Percentiles rank a stretch among this genome's conserved stretches.
Conservation (phyloP, 2,329 filamentous ascomycete genomes). For the Neofusicoccum laricinum region DNA sequence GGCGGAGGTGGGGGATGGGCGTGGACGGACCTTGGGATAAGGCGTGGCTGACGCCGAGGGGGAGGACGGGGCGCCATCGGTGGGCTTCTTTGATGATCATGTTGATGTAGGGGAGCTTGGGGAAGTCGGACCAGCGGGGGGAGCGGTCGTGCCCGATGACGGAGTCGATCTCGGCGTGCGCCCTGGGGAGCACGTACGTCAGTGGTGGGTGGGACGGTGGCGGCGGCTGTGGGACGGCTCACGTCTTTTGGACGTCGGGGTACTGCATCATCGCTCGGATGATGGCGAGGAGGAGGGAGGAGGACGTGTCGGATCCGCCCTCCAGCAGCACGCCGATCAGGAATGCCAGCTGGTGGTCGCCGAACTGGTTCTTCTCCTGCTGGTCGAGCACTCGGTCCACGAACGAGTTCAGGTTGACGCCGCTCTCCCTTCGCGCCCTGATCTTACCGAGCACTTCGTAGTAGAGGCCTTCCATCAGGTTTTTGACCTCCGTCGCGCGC, state of each 20-base stretch:
- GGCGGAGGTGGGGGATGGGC: neutral
- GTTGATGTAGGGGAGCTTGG: constrained; percentile 30
- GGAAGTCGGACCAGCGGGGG: constrained; percentile 28
- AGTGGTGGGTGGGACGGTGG: neutral
- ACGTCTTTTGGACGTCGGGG: constrained; percentile 27
- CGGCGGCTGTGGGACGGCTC: neutral
- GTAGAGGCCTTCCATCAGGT: constrained; percentile 22
- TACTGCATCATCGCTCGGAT: constrained; percentile 30
- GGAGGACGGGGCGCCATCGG: constrained; percentile 33
- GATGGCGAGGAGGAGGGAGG: constrained; percentile 34
- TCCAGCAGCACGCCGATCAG: constrained; percentile 34
- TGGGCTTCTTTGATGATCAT: constrained; percentile 33
- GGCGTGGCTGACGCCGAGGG: constrained; percentile 38
- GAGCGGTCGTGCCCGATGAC: constrained; percentile 26
- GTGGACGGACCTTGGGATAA: constrained; percentile 26
- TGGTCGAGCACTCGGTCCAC: constrained; percentile 26
- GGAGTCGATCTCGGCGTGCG: constrained; percentile 31
- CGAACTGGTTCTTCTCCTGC: constrained; percentile 1
- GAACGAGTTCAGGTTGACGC: constrained; percentile 23
- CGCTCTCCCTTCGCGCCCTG: constrained; percentile 21
- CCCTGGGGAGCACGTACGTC: constrained; percentile 4
- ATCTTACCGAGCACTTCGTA: constrained; percentile 21
- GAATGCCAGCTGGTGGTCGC: constrained; percentile 33
- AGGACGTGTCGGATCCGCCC: constrained; percentile 38
- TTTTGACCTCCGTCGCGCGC: constrained; percentile 12